Conservation (phyloP, 2,329 filamentous ascomycete species). For the Fusarium sp. region DNA sequence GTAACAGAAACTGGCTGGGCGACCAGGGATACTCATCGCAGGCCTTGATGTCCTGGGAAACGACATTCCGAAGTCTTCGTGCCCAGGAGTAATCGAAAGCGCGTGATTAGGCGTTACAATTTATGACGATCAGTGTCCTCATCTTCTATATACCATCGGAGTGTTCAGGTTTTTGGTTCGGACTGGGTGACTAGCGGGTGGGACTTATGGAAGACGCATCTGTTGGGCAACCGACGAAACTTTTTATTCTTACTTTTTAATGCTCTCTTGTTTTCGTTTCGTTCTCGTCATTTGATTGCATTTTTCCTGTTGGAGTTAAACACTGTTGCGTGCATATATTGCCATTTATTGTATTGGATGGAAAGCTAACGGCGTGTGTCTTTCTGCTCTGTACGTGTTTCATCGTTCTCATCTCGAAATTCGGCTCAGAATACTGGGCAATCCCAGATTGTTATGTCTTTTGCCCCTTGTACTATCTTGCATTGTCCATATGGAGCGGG, state of each 20-base stretch:
- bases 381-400: constrained; percentile 27
- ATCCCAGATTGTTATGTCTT: constrained; percentile 28
- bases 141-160: constrained; percentile 46
- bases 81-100: constrained; percentile 4
- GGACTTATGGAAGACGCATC: constrained; percentile 50
- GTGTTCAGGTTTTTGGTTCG: constrained; percentile 39
- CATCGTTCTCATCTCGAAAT: constrained; percentile 15
- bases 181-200: constrained; percentile 42
- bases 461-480: constrained; percentile 19
- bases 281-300: constrained; percentile 18
- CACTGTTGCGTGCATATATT: constrained; percentile 28
- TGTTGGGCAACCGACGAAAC: constrained; percentile 48
- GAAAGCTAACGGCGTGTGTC: constrained; percentile 39
- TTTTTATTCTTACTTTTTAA: constrained; percentile 37
- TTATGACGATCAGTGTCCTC: constrained; percentile 23
- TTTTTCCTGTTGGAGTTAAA: constrained; percentile 40
- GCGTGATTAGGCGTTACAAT: constrained; percentile 5
- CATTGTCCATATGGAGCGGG: constrained; percentile 18
- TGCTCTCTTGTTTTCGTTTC: constrained; percentile 30
- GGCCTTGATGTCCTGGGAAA: constrained; percentile 40
- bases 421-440: constrained; percentile 13
- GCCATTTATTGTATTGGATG: constrained; percentile 25
- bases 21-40: constrained; percentile 49
- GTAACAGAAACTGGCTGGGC: constrained; percentile 57
- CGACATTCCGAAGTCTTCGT: constrained; percentile 17